Base-by-base conservation (phyloP, 1,284 basidiomycete species). In the Moesziomyces sp. region DNA sequence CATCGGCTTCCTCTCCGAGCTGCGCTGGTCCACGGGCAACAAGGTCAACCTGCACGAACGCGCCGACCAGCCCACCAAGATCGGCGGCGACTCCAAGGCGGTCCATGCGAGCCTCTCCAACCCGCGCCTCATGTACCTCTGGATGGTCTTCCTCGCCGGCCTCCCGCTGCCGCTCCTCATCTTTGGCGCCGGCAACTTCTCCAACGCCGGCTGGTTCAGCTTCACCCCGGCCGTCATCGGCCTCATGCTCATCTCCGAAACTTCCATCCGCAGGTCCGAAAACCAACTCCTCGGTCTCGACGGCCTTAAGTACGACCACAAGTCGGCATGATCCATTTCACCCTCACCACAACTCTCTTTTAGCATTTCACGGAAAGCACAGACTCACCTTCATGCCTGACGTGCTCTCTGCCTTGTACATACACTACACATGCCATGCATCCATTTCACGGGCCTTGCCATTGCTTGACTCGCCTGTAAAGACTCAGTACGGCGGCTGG, bases 151-250 rank as follows among this genome's bases (percentile, higher is more conserved):
- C 33, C 44, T 83, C 7, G 70, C 68, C 19, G 54, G 58, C 18
- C 54, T 56, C 44, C 81, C 81, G 1, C 23, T 82, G 57, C 82
- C 82, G 5, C 53, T 83, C 33, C 44, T 84, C 46, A 79, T 78
- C 44, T 84, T 84, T 70, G 82, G 82, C 24, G 74, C 76, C 2
- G 82, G 82, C n/a, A 77, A 74, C 38, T 84, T 83, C 58, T 58
- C 56, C 51, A 81, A 81, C 42, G 74, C 82, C 26, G 77, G 68
- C 13, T 84, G 82, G 82, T 84, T 81, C 79, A 45, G 64, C 19
- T 58, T 83, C 46, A 76, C 78, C 18, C 68, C 78, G 0, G 64
- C 53, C 2, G 80, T 69, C 9, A 16, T 80, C 5, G 62, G 53
- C 30, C 42, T 81, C 24, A 51, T 79, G 51, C 35, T 74, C 21